phyloP scores from a whole-genome alignment of 306 rosid species.

The Prosopis cineraria region DNA sequence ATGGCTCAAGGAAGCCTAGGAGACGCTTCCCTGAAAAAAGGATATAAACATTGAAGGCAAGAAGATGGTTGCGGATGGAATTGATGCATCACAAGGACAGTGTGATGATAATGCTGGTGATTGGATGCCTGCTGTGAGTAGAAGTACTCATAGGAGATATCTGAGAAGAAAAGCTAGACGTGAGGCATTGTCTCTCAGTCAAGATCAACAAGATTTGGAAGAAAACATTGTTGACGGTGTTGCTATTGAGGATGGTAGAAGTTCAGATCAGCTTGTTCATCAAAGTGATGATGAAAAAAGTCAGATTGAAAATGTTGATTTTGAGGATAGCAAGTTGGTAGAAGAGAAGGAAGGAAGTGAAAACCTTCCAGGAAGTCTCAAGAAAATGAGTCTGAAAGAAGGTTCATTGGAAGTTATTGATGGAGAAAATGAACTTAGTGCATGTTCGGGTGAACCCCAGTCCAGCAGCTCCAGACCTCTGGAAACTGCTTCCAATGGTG shows the following conservation, averaged over 20 bases:
- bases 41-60: constrained; percentile 79
- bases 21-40: constrained; percentile 57
- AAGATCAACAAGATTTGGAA: constrained; percentile 47
- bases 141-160: constrained; percentile 86
- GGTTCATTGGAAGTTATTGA: constrained; percentile 41
- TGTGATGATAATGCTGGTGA: constrained; percentile 63
- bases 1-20: constrained; percentile 42
- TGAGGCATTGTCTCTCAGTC: constrained; percentile 51
- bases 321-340: constrained; percentile 38
- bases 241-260: constrained; percentile 39
- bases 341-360: constrained; percentile 47
- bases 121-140: constrained; percentile 91
- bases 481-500: constrained; percentile 25
- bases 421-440: constrained; percentile 35
- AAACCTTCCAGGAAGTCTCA: constrained; percentile 46
- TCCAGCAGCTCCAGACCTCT: constrained; percentile 16
- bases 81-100: constrained; percentile 85
- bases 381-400: constrained; percentile 61
- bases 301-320: constrained; percentile 31
- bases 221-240: constrained; percentile 30
- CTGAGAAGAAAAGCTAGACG: constrained; percentile 84
- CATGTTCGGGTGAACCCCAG: constrained; percentile 31
- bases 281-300: constrained; percentile 34
- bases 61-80: constrained; percentile 66
- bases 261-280: constrained; percentile 39